Base-by-base conservation (phyloP, 345 rosid genomes). In the Brassica incana region DNA sequence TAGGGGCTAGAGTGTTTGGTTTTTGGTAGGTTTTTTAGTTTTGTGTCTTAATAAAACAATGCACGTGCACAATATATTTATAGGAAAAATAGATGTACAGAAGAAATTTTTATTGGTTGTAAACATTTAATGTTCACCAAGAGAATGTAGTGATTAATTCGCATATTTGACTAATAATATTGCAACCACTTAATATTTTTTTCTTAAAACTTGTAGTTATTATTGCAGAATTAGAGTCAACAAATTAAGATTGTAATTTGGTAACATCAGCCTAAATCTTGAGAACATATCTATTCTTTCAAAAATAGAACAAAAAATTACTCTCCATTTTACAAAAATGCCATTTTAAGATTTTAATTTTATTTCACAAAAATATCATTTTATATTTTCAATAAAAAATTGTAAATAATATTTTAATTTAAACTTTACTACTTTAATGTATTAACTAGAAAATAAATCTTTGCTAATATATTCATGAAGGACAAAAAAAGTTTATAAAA, bases 111-210 rank as follows among this genome's bases (percentile, higher is more conserved):
- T 1, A 1, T 43, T 20, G 12, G 5, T n/a, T 10, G 36, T 25
- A 61, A 2, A 5, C 40, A 61, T n/a, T 61, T 62, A 45, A 15
- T 73, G 61, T 73, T 43, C 5, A 0, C 6, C 0, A 15, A 52
- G 5, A 50, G 18, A 3, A 2, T 54, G 15, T 12, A n/a, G 63
- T 73, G 38, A 48, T 12, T 43, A 48, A 16, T 29, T 62, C 30
- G 30, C 20, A 62, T 15, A 20, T 73, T 73, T 73, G 77, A 73
- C 12, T 30, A 43, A 29, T 12, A 3, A 63, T 45, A 45, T 45
- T 62, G 77, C 14, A 63, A 74, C 45, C 9, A 45, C 15, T 62
- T 73, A 43, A 20, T 33, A 4, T 54, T 4, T 33, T 27, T 27
- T 27, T 27, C 30, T 27, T 27, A 27, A 27, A 27, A 27, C 4